Evolutionary conservation across 2,329 filamentous ascomycete species (phyloP).

Genomic region (Arthrobotrys sphaeroides): DNA sequence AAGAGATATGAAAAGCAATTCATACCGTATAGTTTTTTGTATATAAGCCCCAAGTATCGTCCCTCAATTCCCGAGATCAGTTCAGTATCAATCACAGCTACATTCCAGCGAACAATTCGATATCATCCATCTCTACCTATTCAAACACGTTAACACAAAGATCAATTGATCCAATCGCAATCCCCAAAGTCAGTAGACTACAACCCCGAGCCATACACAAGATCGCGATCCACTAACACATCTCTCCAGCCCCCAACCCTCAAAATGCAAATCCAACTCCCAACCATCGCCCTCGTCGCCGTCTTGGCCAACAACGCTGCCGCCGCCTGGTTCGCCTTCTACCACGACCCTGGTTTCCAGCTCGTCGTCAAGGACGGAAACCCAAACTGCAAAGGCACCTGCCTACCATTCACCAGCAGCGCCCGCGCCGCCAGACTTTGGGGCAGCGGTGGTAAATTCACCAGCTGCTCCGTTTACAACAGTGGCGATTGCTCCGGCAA

Average conservation of each 20-base stretch:
- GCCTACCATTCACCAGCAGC: constrained; percentile 19
- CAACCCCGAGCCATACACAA: too few relatives aligned
- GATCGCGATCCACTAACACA: not conserved
- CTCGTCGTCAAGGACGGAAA: constrained; percentile 40
- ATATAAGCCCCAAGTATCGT: not conserved
- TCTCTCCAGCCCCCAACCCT: not conserved
- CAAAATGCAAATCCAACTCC: constrained; percentile 34
- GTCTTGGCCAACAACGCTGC: constrained; percentile 22
- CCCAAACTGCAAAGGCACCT: constrained; percentile 22
- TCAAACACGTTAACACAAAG: too few relatives aligned
- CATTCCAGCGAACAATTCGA: not conserved
- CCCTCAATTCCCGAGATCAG: not conserved
- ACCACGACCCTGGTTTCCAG: constrained; percentile 14
- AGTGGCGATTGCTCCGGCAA: constrained; percentile 8
- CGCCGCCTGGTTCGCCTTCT: constrained; percentile 35
- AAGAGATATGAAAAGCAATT: not conserved
- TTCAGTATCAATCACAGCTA: not conserved
- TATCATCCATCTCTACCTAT: not conserved
- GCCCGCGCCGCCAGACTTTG: constrained; percentile 22
- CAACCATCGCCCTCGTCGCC: constrained; percentile 19
- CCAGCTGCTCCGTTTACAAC: constrained; percentile 35
- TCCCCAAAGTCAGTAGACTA: not conserved
- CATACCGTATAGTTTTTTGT: not conserved
- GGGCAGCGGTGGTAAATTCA: constrained; percentile 32
- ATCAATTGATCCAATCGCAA: not conserved